phyloP scores from a whole-genome alignment of 352 stramenopile species.

The Phytophthora constricta region DNA sequence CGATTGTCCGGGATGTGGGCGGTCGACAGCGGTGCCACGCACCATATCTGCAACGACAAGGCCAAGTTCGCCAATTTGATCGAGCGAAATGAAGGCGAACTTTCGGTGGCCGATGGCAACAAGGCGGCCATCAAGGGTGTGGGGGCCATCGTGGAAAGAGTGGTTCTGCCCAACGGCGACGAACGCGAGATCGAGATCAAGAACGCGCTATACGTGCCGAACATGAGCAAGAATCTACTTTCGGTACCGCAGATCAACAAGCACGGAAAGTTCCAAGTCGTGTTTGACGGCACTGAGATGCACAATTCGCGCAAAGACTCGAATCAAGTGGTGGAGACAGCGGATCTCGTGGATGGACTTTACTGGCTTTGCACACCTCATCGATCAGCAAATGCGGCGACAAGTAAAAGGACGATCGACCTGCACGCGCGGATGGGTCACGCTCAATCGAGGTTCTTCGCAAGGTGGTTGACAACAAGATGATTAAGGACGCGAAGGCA shows the following conservation, averaged over 20 bases:
- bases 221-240: conserved; percentile 17
- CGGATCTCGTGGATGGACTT: conserved; percentile 9
- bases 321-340: conserved; percentile 22
- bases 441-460: conserved; percentile 9
- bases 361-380: no score
- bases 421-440: conserved; percentile 24
- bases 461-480: no score
- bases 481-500: no score
- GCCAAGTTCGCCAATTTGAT: conserved; percentile 10
- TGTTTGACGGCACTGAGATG: conserved; percentile 14
- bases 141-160: no score
- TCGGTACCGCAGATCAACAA: no score
- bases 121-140: no score
- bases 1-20: conserved; percentile 10
- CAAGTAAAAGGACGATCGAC: conserved; percentile 5
- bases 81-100: no score
- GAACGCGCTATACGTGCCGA: conserved; percentile 11
- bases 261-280: no score
- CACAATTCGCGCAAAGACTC: conserved; percentile 15
- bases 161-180: no score
- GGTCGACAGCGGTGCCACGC: conserved; percentile 25
- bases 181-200: background rate
- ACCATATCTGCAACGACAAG: conserved; percentile 23
- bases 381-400: background rate
- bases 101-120: no score